These are phyloP conservation scores for Penicillium taxi DNA, from an alignment of 495 filamentous ascomycete genomes.

Conservation along the genomic window DNA sequence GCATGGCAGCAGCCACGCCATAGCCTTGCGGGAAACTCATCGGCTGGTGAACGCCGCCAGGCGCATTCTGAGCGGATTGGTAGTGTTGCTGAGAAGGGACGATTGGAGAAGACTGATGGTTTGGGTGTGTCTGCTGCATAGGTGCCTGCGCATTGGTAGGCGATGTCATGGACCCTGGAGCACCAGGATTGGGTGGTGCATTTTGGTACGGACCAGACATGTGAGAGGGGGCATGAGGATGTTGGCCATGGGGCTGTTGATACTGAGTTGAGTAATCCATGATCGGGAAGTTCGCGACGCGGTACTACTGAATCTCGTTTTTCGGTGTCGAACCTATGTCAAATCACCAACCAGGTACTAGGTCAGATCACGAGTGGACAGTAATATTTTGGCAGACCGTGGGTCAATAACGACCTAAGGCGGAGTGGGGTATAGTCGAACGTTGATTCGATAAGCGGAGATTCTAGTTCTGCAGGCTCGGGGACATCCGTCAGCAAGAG, in stretches of 20 bases:
- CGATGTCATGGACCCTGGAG: slow-evolving; percentile 42
- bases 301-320: slow-evolving; percentile 10
- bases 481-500: slow-evolving; percentile 37
- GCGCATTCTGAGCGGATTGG: slow-evolving; percentile 38
- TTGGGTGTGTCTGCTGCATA: slow-evolving; percentile 42
- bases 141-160: slow-evolving; percentile 45
- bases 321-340: slow-evolving; percentile 66
- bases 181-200: slow-evolving; percentile 38
- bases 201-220: slow-evolving; percentile 42
- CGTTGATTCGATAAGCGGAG: slow-evolving; percentile 39
- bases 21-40: slow-evolving; percentile 49
- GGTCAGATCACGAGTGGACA: no score
- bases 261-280: slow-evolving; percentile 52
- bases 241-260: slow-evolving; percentile 49
- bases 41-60: slow-evolving; percentile 42
- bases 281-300: slow-evolving; percentile 18
- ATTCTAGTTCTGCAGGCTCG: slow-evolving; percentile 33
- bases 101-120: slow-evolving; percentile 46
- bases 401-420: slow-evolving; percentile 21
- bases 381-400: slow-evolving; percentile 27
- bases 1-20: slow-evolving; percentile 41
- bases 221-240: slow-evolving; percentile 45
- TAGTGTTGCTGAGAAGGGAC: slow-evolving; percentile 48
- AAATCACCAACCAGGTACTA: slow-evolving; percentile 77
- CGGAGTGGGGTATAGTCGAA: slow-evolving; percentile 23